Conservation (phyloP, 2,329 filamentous ascomycete genomes). For the Monosporascus sp. region DNA sequence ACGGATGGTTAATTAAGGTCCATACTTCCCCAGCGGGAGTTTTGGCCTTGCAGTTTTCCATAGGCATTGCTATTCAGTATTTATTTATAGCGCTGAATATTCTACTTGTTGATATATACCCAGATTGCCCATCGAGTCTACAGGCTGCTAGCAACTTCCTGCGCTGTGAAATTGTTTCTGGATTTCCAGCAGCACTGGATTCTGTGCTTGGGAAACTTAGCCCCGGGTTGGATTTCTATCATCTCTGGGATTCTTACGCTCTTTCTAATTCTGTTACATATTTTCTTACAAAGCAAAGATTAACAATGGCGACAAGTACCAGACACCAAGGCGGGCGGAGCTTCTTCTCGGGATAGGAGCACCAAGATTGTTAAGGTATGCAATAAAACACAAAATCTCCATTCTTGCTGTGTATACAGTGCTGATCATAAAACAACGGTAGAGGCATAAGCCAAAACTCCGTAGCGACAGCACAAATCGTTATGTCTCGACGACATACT, state of each 20-base stretch:
- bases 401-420: no score
- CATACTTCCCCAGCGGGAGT: no score
- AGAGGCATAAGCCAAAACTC: no score
- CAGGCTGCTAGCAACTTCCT: not conserved
- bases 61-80: no score
- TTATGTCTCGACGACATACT: constrained; percentile 2
- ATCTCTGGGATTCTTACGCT: not conserved
- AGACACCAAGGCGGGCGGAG: no score
- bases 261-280: not conserved
- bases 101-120: not conserved
- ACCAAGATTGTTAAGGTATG: no score
- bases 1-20: no score
- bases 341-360: no score
- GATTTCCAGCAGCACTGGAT: not conserved
- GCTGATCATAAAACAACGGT: no score
- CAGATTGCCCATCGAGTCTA: not conserved
- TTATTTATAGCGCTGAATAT: not conserved
- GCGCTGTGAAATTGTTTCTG: not conserved
- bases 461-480: no score
- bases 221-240: not conserved
- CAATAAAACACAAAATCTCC: not conserved
- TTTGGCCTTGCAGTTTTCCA: no score
- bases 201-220: not conserved
- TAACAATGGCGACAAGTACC: not conserved
- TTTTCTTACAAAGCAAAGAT: not conserved